Evolutionary conservation across 176 grass and related monocot species (phyloP), one percentile per base, ranked within the genome.

Genomic region (Triticum dicoccoides): DNA sequence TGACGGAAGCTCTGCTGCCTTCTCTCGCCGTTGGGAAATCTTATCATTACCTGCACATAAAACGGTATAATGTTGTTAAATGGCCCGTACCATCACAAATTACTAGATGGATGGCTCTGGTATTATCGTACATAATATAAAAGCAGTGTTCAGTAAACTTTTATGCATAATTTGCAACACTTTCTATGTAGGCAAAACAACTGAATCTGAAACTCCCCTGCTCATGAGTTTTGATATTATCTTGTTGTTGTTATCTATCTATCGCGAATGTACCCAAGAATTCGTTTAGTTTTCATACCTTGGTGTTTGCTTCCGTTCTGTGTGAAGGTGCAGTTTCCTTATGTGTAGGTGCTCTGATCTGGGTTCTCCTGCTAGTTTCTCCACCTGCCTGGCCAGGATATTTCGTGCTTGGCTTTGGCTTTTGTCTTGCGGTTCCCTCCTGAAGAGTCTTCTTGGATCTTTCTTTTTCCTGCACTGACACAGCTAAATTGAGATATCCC

Each of bases 11-110:
- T 88, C 76, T 91, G 88, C 47, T 77, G 82, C 9, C 52, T 85
- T 39, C 90, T 92, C 75, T 95, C 88, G 4, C 93, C 91, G 45
- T 95, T 92, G 47, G 93, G 93, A 61, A 95, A 89, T 73, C 93
- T 90, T 90, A 95, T 91, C 91, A 95, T 64, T 68, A 95, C 56
- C 93, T 95, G 83, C 86, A 90, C 1, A 75, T 74, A 15, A 68
- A 68, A 9, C 30, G 8, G 9, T 70, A 10, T 12, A 49, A 27
- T 82, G 32, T 56, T 51, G 47, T 61, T 41, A 65, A 13, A 52
- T 80, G 25, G 17, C 52, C 69, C 11, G 25, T 20, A 12, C 45
- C 63, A 7, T 49, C 29, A 85, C 35, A 82, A 35, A n/a, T 8
- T 35, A 14, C 27, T 24, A 69, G 44, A 56, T 70, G 44, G 45